phyloP scores from a whole-genome alignment of 768 basidiomycete species.

The Termitomyces sp. region DNA sequence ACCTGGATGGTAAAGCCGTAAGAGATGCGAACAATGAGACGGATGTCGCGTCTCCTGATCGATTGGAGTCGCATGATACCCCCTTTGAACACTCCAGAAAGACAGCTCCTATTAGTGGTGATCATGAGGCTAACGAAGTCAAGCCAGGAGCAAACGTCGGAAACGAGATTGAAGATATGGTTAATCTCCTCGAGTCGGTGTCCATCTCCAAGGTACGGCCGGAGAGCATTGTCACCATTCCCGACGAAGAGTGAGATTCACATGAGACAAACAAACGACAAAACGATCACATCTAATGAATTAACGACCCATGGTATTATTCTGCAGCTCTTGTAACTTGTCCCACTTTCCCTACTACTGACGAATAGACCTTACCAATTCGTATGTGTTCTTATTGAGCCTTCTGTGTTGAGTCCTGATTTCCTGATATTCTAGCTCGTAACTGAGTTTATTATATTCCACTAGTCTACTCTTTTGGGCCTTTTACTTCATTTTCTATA shows the following conservation, averaged over 20 bases:
- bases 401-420: neutral
- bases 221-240: slow-evolving; percentile 41
- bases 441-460: neutral
- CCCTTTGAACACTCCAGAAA: neutral
- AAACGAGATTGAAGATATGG: slow-evolving; percentile 56
- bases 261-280: neutral
- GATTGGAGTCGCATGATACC: neutral
- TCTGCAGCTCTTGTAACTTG: neutral
- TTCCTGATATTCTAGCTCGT: neutral
- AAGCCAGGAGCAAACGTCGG: slow-evolving; percentile 15
- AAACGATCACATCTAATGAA: neutral
- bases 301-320: neutral
- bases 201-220: slow-evolving; percentile 32
- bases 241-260: slow-evolving; percentile 41
- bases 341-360: neutral
- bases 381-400: neutral
- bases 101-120: slow-evolving; percentile 9
- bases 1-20: too few relatives aligned
- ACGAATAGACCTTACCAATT: neutral
- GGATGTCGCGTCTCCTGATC: neutral
- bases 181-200: slow-evolving; percentile 55
- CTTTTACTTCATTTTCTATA: neutral
- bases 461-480: neutral
- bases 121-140: slow-evolving; percentile 4
- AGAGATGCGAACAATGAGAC: neutral